These are phyloP conservation scores for Tuber indicum DNA, from an alignment of 495 filamentous ascomycete genomes.

Conservation along the genomic window DNA sequence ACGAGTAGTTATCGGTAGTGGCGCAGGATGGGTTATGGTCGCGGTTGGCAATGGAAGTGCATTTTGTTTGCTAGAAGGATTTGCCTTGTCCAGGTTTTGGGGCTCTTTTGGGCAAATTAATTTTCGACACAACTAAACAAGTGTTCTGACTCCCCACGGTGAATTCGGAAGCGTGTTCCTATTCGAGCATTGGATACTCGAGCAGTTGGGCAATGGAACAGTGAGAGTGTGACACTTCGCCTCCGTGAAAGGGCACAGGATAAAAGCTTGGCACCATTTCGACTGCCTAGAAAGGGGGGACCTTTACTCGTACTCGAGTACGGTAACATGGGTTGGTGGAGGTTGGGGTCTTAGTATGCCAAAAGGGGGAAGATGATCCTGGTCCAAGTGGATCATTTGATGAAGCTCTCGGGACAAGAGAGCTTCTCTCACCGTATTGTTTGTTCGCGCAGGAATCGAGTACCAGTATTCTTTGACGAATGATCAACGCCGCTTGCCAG, in stretches of 20 bases:
- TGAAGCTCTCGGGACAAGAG: not conserved
- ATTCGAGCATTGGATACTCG: not conserved
- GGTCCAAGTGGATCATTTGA: not conserved
- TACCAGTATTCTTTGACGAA: not conserved
- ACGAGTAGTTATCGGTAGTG: not conserved
- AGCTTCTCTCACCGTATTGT: not conserved
- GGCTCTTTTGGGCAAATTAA: slow-evolving; percentile 4
- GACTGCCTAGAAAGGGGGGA: not conserved
- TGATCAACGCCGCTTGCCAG: not conserved
- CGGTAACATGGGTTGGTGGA: slow-evolving; percentile 6
- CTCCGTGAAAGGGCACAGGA: not conserved
- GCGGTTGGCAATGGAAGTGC: not conserved
- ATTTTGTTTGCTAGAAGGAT: not conserved
- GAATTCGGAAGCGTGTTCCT: slow-evolving; percentile 5
- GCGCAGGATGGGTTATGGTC: not conserved
- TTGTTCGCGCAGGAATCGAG: not conserved
- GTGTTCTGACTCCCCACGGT: not conserved
- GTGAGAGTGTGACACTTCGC: not conserved
- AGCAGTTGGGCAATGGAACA: not conserved
- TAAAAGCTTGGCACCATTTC: not conserved
- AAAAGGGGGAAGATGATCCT: slow-evolving; percentile 33
- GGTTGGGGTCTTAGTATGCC: slow-evolving; percentile 34
- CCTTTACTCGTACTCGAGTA: no score
- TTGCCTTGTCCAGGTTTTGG: not conserved
- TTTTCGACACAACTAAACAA: not conserved